These are phyloP conservation scores for Cyberlindnera mrakii DNA, from an alignment of 805 yeast genomes.

Conservation along the genomic window DNA sequence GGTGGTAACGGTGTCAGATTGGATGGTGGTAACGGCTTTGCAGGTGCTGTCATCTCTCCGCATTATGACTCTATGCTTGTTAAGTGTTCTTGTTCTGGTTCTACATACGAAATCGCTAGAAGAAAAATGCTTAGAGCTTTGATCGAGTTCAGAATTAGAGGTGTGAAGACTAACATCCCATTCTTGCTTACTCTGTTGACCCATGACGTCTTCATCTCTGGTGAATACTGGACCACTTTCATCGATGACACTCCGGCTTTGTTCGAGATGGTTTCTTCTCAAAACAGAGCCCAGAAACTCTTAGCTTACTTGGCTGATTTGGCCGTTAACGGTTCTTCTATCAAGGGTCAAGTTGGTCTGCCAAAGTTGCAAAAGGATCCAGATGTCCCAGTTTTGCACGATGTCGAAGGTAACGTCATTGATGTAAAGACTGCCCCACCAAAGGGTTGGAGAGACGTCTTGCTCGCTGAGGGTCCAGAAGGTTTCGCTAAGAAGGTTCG, in stretches of 20 bases:
- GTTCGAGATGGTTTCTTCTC: slow-evolving; percentile 90
- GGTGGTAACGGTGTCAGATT: slow-evolving; percentile 99
- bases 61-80: slow-evolving; percentile 98
- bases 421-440: slow-evolving; percentile 53
- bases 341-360: slow-evolving; percentile 89
- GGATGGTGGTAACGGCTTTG: slow-evolving; percentile 98
- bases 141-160: slow-evolving; percentile 97
- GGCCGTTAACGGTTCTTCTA: slow-evolving; percentile 92
- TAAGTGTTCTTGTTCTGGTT: slow-evolving; percentile 95
- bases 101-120: slow-evolving; percentile 93
- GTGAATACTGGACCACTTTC: slow-evolving; percentile 96
- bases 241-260: slow-evolving; percentile 96
- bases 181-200: slow-evolving; percentile 88
- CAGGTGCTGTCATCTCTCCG: slow-evolving; percentile 94
- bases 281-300: slow-evolving; percentile 94
- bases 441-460: slow-evolving; percentile 88
- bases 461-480: slow-evolving; percentile 81
- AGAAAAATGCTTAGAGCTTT: slow-evolving; percentile 96
- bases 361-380: slow-evolving; percentile 81
- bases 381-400: slow-evolving; percentile 65
- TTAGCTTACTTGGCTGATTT: slow-evolving; percentile 88
- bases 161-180: slow-evolving; percentile 98
- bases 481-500: slow-evolving; percentile 87
- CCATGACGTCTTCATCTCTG: slow-evolving; percentile 77
- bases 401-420: slow-evolving; percentile 51